A percentile compares a stretch with the other conserved stretches of the same genome.
Evolutionary conservation across 176 grass and related monocot species (phyloP).

Genomic region (Avena atlantica): DNA sequence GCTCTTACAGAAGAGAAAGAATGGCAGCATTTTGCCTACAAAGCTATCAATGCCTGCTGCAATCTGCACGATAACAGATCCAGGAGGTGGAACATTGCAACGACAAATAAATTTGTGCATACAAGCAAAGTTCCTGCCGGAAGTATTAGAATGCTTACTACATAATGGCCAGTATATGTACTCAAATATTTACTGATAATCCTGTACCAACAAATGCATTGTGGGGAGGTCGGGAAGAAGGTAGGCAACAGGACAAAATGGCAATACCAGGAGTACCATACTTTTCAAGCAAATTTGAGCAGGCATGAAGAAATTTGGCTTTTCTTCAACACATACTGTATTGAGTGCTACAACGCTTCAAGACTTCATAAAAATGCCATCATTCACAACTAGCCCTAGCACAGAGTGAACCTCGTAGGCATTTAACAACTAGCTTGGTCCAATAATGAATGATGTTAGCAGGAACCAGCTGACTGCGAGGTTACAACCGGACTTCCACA

Average conservation of each 20-base stretch:
- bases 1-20: slow-evolving; percentile 27
- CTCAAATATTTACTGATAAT: slow-evolving; percentile 21
- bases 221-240: not conserved
- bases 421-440: not conserved
- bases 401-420: slow-evolving; percentile 28
- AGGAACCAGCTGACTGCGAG: not conserved
- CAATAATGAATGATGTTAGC: not conserved
- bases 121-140: not conserved
- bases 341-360: not conserved
- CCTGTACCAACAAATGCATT: not conserved
- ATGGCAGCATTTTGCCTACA: not conserved
- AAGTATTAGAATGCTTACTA: slow-evolving; percentile 21
- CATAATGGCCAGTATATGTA: not conserved
- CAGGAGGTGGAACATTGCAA: not conserved
- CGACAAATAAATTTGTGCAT: not conserved
- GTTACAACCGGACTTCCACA: not conserved
- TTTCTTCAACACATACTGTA: slow-evolving; percentile 19
- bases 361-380: slow-evolving; percentile 13
- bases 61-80: not conserved
- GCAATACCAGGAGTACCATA: not conserved
- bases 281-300: slow-evolving; percentile 21
- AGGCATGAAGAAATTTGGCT: not conserved
- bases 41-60: not conserved
- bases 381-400: not conserved
- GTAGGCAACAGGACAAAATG: not conserved